Conservation (phyloP, 2,329 filamentous ascomycete genomes). For the Leptographium flavum region DNA sequence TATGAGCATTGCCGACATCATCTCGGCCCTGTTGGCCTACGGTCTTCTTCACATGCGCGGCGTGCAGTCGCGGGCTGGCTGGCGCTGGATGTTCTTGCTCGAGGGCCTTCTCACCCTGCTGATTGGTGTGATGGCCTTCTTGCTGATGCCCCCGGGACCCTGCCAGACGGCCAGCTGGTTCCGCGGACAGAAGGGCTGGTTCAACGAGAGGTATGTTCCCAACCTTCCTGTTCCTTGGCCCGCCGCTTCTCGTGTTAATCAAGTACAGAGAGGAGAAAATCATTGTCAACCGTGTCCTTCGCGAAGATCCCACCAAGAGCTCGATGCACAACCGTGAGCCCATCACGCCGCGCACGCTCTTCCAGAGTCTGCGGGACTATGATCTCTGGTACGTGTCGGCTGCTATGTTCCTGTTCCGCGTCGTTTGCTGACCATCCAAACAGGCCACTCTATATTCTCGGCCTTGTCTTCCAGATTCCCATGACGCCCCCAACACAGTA, state of each 20-base stretch:
- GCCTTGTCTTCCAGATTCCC: slow-evolving; percentile 39
- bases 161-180: slow-evolving; percentile 40
- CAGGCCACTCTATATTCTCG: slow-evolving; percentile 37
- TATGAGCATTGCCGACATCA: slow-evolving; percentile 24
- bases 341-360: slow-evolving; percentile 34
- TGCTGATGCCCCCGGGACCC: slow-evolving; percentile 38
- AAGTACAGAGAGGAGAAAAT: slow-evolving; percentile 37
- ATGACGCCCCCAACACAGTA: slow-evolving; percentile 33
- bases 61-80: slow-evolving; percentile 20
- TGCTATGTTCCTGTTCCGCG: neutral
- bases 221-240: no score
- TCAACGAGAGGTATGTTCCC: slow-evolving; percentile 28
- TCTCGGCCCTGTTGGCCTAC: slow-evolving; percentile 23
- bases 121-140: slow-evolving; percentile 37
- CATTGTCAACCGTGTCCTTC: slow-evolving; percentile 41
- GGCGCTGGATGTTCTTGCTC: slow-evolving; percentile 40
- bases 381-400: slow-evolving; percentile 10
- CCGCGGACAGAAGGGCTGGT: slow-evolving; percentile 41
- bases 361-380: slow-evolving; percentile 30
- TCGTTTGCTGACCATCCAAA: neutral
- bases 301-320: slow-evolving; percentile 46
- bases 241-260: neutral
- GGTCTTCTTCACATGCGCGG: slow-evolving; percentile 27
- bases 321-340: slow-evolving; percentile 47
- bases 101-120: slow-evolving; percentile 31